Evolutionary conservation across 1,284 basidiomycete genomes (phyloP).

Genomic region (Ustilago bromivora): DNA sequence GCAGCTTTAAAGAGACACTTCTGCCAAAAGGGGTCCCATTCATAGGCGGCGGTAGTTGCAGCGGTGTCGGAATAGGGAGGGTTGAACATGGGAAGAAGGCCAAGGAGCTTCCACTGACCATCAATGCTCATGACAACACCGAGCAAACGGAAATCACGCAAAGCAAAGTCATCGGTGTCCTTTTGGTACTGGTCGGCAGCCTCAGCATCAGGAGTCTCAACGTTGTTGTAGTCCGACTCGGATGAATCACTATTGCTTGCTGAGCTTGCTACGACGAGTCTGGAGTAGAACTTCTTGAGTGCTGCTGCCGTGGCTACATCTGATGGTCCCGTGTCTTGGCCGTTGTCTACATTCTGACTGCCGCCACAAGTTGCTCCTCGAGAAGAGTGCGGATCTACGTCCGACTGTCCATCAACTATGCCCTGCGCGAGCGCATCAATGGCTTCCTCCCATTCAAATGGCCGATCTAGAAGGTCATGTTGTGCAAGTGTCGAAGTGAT

Average conservation of each 20-base stretch:
- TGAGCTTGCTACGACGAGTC: slow-evolving; percentile 61
- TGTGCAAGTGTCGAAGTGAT: slow-evolving; percentile 60
- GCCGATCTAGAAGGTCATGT: slow-evolving; percentile 59
- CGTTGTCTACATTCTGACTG: background rate
- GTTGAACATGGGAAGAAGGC: slow-evolving; percentile 73
- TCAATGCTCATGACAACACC: slow-evolving; percentile 74
- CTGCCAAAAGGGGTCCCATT: too few relatives aligned
- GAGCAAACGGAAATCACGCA: slow-evolving; percentile 74
- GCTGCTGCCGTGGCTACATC: slow-evolving; percentile 59
- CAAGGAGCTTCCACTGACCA: slow-evolving; percentile 73
- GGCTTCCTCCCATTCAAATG: slow-evolving; percentile 61
- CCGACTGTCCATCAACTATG: slow-evolving; percentile 55
- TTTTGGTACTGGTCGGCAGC: slow-evolving; percentile 72
- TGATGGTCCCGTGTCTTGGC: slow-evolving; percentile 8
- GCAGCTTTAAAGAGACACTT: too few relatives aligned
- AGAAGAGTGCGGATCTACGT: slow-evolving; percentile 18
- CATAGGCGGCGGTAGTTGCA: slow-evolving; percentile 73
- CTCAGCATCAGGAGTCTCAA: slow-evolving; percentile 68
- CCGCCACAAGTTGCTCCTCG: background rate
- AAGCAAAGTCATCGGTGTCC: slow-evolving; percentile 72
- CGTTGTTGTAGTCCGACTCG: background rate
- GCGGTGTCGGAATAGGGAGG: slow-evolving; percentile 74
- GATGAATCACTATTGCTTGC: slow-evolving; percentile 12
- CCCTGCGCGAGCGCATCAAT: slow-evolving; percentile 66
- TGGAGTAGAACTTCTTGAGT: slow-evolving; percentile 62